These are phyloP conservation scores for Afroboletus lepidellus DNA, from an alignment of 1,284 basidiomycete species.

Conservation along the genomic window DNA sequence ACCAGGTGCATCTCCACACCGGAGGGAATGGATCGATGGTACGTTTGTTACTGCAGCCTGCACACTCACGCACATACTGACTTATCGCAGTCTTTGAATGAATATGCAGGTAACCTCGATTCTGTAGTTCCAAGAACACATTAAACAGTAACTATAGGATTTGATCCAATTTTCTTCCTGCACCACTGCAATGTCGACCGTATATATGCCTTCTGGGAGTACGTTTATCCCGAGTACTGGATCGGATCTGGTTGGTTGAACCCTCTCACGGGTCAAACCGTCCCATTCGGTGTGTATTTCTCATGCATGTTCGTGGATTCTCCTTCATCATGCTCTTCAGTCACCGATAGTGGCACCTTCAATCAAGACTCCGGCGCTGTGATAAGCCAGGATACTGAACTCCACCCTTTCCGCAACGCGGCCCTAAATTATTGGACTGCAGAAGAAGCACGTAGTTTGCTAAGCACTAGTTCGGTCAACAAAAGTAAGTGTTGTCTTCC, in stretches of 20 bases:
- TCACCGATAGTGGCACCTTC: neutral
- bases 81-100: conserved; percentile 4
- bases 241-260: conserved; percentile 11
- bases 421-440: conserved; percentile 10
- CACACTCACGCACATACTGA: neutral
- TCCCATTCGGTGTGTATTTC: conserved; percentile 9
- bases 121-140: too few species aligned
- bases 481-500: conserved; percentile 9
- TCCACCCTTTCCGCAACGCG: conserved; percentile 12
- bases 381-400: neutral
- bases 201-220: conserved; percentile 21
- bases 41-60: neutral
- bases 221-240: conserved; percentile 20
- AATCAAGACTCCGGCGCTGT: neutral
- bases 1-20: conserved; percentile 13
- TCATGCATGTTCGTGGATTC: too few species aligned
- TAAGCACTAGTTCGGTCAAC: neutral
- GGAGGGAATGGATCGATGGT: conserved; percentile 18
- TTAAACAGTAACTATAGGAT: too few species aligned
- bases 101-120: conserved; percentile 15
- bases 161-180: conserved; percentile 18
- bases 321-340: conserved; percentile 2
- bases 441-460: conserved; percentile 6
- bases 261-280: neutral
- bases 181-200: conserved; percentile 21